Evolutionary conservation across 352 stramenopile genomes (phyloP).

Genomic region (Phytophthora sansomeana): DNA sequence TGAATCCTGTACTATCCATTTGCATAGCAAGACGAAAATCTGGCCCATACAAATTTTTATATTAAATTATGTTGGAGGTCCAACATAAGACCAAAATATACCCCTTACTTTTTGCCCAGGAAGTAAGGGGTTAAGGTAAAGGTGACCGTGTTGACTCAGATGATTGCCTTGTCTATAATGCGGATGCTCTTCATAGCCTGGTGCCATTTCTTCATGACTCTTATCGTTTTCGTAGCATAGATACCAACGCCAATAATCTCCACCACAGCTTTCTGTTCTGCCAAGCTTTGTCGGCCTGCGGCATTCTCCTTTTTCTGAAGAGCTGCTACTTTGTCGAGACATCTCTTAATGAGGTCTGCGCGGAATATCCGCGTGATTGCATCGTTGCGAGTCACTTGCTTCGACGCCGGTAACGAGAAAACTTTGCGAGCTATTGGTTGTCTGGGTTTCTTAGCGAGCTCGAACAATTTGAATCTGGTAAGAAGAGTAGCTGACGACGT

Average conservation of each 20-base stretch:
- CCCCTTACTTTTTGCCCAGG: too few species aligned
- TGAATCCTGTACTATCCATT: too few species aligned
- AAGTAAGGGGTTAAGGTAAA: too few species aligned
- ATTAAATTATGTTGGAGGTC: too few species aligned
- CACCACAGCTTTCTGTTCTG: neutral
- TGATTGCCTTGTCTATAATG: neutral
- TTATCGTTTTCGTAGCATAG: constrained; percentile 2
- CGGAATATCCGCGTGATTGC: neutral
- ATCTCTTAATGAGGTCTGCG: constrained; percentile 3
- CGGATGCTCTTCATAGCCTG: neutral
- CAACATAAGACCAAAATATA: too few species aligned
- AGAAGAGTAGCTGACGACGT: neutral
- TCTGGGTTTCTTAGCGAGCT: neutral
- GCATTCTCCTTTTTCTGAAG: neutral
- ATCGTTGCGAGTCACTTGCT: neutral
- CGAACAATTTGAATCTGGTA: neutral
- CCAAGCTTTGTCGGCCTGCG: neutral
- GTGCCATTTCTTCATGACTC: constrained; percentile 14
- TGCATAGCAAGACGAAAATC: too few species aligned
- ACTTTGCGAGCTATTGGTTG: neutral
- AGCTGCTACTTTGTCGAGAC: neutral
- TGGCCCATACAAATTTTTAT: too few species aligned
- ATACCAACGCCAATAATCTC: constrained; percentile 13
- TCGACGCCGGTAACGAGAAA: neutral
- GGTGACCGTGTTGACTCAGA: neutral